A percentile compares a stretch with the other conserved stretches of the same genome.
Conservation (phyloP, 805 yeast genomes). For the Nakazawaea sp. region DNA sequence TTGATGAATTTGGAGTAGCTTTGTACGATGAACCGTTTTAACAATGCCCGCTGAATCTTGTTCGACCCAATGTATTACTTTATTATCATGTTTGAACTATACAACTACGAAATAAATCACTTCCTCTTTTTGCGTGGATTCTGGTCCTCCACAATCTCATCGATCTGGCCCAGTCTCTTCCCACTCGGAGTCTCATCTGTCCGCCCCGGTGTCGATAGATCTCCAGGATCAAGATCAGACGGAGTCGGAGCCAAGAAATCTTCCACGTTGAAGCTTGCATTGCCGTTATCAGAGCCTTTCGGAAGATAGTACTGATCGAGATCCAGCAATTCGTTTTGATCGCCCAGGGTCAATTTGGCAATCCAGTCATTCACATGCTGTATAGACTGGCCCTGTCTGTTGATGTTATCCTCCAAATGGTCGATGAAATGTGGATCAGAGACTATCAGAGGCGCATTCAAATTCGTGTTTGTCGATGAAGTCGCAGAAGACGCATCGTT, state of each 20-base stretch:
- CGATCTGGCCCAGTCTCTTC: conserved; percentile 2
- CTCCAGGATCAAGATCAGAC: conserved; percentile 10
- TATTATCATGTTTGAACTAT: not conserved
- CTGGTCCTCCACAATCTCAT: conserved; percentile 8
- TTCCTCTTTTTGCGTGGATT: not conserved
- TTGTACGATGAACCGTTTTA: too few relatives aligned
- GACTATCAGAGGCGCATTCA: conserved; percentile 1
- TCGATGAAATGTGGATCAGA: conserved; percentile 18
- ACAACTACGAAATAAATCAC: not conserved
- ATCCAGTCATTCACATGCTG: conserved; percentile 55
- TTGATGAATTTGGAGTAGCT: too few relatives aligned
- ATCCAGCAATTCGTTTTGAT: conserved; percentile 1
- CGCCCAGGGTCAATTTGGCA: conserved; percentile 22
- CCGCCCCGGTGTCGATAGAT: not conserved
- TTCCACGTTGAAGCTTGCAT: conserved; percentile 28
- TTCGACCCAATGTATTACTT: too few relatives aligned
- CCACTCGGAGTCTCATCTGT: not conserved
- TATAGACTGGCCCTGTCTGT: conserved; percentile 43
- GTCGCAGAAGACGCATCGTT: conserved; percentile 5
- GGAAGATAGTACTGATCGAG: conserved; percentile 6
- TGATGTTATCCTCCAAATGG: conserved; percentile 39
- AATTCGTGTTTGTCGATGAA: not conserved
- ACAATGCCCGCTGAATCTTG: too few relatives aligned
- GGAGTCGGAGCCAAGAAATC: conserved; percentile 24
- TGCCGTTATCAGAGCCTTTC: conserved; percentile 13